phyloP scores from a whole-genome alignment of 2,329 filamentous ascomycete genomes.

The Neopestalotiopsis sp. region DNA sequence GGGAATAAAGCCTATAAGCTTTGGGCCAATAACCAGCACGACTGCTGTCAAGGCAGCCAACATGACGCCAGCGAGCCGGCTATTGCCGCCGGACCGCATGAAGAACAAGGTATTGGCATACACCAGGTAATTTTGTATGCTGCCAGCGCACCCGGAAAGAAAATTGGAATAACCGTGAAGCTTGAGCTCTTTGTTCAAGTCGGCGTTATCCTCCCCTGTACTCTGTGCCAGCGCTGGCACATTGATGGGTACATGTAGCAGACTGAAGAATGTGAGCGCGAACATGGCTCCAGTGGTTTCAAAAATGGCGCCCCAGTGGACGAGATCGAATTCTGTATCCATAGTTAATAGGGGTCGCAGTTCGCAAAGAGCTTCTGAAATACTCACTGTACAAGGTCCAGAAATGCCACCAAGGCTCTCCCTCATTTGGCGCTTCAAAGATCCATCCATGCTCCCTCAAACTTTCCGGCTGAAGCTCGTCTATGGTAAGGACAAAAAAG shows the following conservation, averaged over 20 bases:
- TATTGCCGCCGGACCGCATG: slow-evolving; percentile 89
- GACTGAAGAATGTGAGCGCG: slow-evolving; percentile 94
- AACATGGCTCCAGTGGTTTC: slow-evolving; percentile 94
- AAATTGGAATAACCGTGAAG: slow-evolving; percentile 94
- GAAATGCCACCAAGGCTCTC: slow-evolving; percentile 96
- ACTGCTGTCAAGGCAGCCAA: slow-evolving; percentile 80
- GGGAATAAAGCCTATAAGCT: slow-evolving; percentile 90
- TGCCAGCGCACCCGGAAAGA: slow-evolving; percentile 82
- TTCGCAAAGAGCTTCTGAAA: not conserved
- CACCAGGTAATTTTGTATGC: slow-evolving; percentile 95
- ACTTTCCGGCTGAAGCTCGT: slow-evolving; percentile 68
- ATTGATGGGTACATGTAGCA: slow-evolving; percentile 97
- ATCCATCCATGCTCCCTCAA: slow-evolving; percentile 85
- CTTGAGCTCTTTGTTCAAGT: slow-evolving; percentile 89
- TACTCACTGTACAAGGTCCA: slow-evolving; percentile 89
- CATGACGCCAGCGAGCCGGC: slow-evolving; percentile 82
- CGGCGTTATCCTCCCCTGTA: slow-evolving; percentile 88
- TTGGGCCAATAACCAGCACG: slow-evolving; percentile 84
- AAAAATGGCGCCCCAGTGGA: slow-evolving; percentile 83
- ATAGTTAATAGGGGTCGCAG: slow-evolving; percentile 26
- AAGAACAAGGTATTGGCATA: slow-evolving; percentile 98
- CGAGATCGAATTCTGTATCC: slow-evolving; percentile 72
- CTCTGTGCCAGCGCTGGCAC: slow-evolving; percentile 91
- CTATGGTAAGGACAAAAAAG: slow-evolving; percentile 72
- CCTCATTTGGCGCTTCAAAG: slow-evolving; percentile 82